Base-by-base conservation (phyloP, 139 green algal genomes). In the Chlamydomonas urium region DNA sequence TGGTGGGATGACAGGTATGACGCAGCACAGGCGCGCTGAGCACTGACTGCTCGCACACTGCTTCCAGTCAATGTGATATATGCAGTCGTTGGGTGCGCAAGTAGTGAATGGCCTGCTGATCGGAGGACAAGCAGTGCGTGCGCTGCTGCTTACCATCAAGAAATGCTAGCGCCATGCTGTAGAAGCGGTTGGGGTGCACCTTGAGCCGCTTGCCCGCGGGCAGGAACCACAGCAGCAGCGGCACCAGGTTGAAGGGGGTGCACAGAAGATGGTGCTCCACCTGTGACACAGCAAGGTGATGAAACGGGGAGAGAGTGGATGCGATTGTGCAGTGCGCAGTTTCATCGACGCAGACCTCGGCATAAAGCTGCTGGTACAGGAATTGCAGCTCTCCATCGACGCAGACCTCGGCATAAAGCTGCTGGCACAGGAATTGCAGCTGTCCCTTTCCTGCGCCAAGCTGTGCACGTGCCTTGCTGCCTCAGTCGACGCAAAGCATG, bases 201-300 rank as follows among this genome's bases (percentile, higher is more conserved):
- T 74, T 79, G 31, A 26, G 2, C 21, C 66, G 66, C 26, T 2
- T 38, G 28, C 57, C 58, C 24, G 23, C 0, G 1, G 74, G 74
- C 34, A 71, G 23, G 4, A 28, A 31, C 8, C 26, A 62, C 10
- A 74, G 37, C 31, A 5, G 4, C 19, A 65, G 5, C 1, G 62
- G 45, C 14, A 48, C 14, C 35, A 81, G 50, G 65, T 50, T 72
- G 57, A 81, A 78, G 23, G 76, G 76, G 4, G 76, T 72, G 71
- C 76, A 78, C 26, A 77, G 36, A 26, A 81, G 65, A 36, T 72
- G 42, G 70, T 62, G 76, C 4, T 53, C 3, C 0, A 81, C 76
- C 63, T 81, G 75, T 1, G 62, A 61, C n/a, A n/a, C n/a, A n/a
- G n/a, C n/a, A n/a, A n/a, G 19, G 32, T 17, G 38, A 26, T n/a